These are phyloP conservation scores for Suhomyces bokatorum DNA, from an alignment of 1,139 yeast genomes.

Conservation along the genomic window DNA sequence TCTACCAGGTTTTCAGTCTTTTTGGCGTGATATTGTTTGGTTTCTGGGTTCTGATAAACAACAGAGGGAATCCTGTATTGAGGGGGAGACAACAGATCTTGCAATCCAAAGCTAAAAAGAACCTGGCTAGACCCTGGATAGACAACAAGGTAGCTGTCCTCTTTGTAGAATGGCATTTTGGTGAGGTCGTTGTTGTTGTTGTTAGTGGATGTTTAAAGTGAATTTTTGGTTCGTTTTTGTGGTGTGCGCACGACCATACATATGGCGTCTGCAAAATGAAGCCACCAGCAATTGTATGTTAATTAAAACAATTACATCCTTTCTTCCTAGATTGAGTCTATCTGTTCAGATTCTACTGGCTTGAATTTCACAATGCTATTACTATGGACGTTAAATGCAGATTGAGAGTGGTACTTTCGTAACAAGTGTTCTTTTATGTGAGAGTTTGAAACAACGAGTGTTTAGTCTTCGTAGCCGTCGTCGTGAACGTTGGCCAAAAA, in stretches of 20 bases:
- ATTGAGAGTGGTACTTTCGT: neutral
- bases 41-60: constrained; percentile 57
- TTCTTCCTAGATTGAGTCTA: too few relatives aligned
- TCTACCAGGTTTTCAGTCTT: constrained; percentile 34
- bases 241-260: constrained; percentile 5
- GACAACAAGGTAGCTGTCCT: constrained; percentile 62
- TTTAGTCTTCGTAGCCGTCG: constrained; percentile 13
- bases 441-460: neutral
- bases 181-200: constrained; percentile 1
- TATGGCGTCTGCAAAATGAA: neutral
- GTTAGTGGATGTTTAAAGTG: neutral
- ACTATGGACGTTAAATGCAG: neutral
- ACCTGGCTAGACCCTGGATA: constrained; percentile 83
- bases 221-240: too few relatives aligned
- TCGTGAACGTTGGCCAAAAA: constrained; percentile 36
- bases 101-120: constrained; percentile 76
- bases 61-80: constrained; percentile 70
- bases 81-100: constrained; percentile 79
- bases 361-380: neutral
- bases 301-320: too few relatives aligned
- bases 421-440: neutral
- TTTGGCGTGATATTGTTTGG: constrained; percentile 42
- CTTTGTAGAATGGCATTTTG: constrained; percentile 59
- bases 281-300: too few relatives aligned
- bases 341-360: too few relatives aligned